Base-by-base conservation (phyloP, 257 asterid genomes). In the Nemophila menziesii region DNA sequence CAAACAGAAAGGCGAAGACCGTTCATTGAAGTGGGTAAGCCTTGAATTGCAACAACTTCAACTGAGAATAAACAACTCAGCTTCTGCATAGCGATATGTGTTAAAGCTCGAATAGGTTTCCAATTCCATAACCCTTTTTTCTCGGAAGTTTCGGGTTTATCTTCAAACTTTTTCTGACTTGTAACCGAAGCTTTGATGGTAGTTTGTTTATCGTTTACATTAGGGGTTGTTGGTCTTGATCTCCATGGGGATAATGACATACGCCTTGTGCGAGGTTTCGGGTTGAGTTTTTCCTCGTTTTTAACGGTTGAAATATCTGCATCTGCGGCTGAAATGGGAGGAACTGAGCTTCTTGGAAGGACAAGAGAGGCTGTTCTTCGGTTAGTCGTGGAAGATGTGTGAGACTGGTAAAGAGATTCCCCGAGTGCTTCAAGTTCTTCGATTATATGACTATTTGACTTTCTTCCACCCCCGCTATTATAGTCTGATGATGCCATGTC, bases 171-270 rank as follows among this genome's bases (percentile, higher is more conserved):
- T 22, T 51, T 66, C 39, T 36, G 1, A 9, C 55, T 44, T 0
- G 36, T 39, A 11, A 43, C 36, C n/a, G n/a, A n/a, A n/a, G n/a
- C n/a, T n/a, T n/a, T n/a, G n/a, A n/a, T n/a, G n/a, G n/a, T n/a
- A n/a, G n/a, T n/a, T n/a, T n/a, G n/a, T n/a, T n/a, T 61, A n/a
- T 22, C 57, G 11, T 56, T 50, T 5, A 40, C 64, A 17, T 41
- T 44, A 34, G n/a, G 39, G 0, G 40, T 24, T 16, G 46, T 68
- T 9, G 14, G 46, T 64, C 74, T 77, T 0, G 75, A 66, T 13
- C 78, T 72, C 89, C 92, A 83, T 0, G 93, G 92, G 0, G 95
- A 87, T 6, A 87, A 48, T 9, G 97, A 87, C 89, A 77, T 56
- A 20, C 93, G 79, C 55, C 93, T 52, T 0, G 84, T 24, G 18